phyloP scores from a whole-genome alignment of 2,329 filamentous ascomycete species.

The Aspergillus costaricaensis region DNA sequence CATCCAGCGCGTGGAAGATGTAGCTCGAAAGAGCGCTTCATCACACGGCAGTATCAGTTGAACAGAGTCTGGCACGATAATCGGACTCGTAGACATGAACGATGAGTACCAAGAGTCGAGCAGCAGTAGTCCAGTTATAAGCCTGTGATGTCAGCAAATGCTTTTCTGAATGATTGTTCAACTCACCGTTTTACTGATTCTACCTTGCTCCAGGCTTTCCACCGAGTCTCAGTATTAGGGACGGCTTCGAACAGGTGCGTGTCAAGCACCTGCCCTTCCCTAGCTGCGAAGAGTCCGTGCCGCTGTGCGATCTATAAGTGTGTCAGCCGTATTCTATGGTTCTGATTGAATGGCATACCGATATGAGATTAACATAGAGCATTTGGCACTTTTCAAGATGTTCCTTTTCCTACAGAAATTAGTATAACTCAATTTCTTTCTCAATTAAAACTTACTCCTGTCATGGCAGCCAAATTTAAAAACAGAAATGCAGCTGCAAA shows the following conservation, averaged over 20 bases:
- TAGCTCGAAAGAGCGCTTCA: constrained; percentile 49
- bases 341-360: constrained; percentile 27
- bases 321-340: constrained; percentile 6
- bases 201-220: constrained; percentile 56
- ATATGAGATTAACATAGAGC: constrained; percentile 54
- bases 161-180: not conserved
- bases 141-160: constrained; percentile 23
- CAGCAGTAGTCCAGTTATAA: constrained; percentile 51
- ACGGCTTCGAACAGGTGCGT: constrained; percentile 46
- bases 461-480: constrained; percentile 53
- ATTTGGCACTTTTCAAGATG: constrained; percentile 53
- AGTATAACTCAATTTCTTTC: not conserved
- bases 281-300: constrained; percentile 53
- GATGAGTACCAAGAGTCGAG: constrained; percentile 53
- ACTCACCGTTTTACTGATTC: constrained; percentile 52
- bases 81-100: constrained; percentile 50
- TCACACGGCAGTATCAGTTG: constrained; percentile 50
- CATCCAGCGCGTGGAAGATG: constrained; percentile 39
- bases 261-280: constrained; percentile 47
- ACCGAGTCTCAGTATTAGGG: constrained; percentile 48
- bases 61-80: constrained; percentile 49
- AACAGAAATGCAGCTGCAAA: constrained; percentile 52
- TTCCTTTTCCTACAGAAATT: constrained; percentile 38
- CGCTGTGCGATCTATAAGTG: constrained; percentile 45
- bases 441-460: constrained; percentile 35